Evolutionary conservation across 306 rosid species (phyloP).

Genomic region (Castanopsis chinensis): DNA sequence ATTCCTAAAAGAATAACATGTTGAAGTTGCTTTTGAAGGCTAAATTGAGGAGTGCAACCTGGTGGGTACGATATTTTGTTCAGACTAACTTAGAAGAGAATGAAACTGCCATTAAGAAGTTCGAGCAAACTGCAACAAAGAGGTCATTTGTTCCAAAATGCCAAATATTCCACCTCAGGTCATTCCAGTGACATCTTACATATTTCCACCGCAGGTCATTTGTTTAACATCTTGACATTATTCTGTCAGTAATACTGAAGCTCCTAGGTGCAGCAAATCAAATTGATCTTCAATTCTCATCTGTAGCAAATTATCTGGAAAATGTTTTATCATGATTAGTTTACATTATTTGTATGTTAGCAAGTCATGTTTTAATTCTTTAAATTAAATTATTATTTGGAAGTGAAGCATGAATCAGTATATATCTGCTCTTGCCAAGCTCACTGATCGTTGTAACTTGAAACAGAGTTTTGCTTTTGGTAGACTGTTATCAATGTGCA

Average conservation of each 20-base stretch:
- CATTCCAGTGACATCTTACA: constrained; percentile 40
- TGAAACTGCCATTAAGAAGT: constrained; percentile 55
- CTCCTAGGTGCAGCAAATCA: background rate
- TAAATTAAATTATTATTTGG: background rate
- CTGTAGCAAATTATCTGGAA: background rate
- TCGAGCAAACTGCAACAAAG: constrained; percentile 49
- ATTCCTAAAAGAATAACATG: background rate
- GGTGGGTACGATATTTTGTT: constrained; percentile 62
- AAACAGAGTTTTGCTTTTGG: background rate
- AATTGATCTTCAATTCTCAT: background rate
- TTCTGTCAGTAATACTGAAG: background rate
- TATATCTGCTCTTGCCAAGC: background rate
- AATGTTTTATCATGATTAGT: background rate
- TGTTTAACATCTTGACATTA: background rate
- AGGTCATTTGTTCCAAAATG: constrained; percentile 50
- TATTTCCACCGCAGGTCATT: background rate
- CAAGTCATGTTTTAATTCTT: background rate
- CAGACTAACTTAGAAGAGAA: constrained; percentile 62
- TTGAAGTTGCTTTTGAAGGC: constrained; percentile 40
- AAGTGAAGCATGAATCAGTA: background rate
- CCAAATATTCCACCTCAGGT: constrained; percentile 68
- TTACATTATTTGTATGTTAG: background rate
- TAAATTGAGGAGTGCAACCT: constrained; percentile 68
- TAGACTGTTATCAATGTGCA: background rate
- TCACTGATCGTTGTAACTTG: background rate